These are phyloP conservation scores for Lodderomyces elongisporus DNA, from an alignment of 1,139 yeast genomes.

Conservation along the genomic window DNA sequence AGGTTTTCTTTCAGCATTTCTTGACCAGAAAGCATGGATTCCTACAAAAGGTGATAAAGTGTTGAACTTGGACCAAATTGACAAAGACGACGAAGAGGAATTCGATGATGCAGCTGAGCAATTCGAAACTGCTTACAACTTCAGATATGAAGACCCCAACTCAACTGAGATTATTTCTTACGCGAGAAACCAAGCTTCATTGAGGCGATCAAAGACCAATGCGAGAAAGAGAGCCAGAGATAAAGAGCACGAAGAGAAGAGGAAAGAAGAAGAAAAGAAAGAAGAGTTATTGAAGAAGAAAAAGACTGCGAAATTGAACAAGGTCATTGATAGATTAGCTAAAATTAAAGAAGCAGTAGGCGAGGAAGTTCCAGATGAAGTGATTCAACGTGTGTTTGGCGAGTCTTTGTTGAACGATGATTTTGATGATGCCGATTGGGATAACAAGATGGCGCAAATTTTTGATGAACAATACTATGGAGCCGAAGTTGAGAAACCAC, in stretches of 20 bases:
- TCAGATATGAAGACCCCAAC: conserved; percentile 88
- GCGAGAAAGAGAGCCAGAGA: conserved; percentile 82
- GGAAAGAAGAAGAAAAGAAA: conserved; percentile 48
- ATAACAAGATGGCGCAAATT: conserved; percentile 73
- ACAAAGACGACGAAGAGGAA: conserved; percentile 71
- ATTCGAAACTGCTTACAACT: conserved; percentile 89
- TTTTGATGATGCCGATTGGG: conserved; percentile 92
- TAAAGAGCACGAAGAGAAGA: conserved; percentile 51
- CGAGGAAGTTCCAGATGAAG: conserved; percentile 60
- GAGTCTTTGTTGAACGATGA: conserved; percentile 78
- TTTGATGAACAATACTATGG: conserved; percentile 79
- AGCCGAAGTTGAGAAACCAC: conserved; percentile 44
- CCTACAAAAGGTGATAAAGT: conserved; percentile 57
- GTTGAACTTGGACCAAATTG: conserved; percentile 50
- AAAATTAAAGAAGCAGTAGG: conserved; percentile 83
- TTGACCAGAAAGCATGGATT: conserved; percentile 83
- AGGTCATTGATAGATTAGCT: conserved; percentile 70
- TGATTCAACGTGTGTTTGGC: conserved; percentile 62
- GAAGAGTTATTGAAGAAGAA: conserved; percentile 65
- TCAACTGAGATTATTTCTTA: conserved; percentile 92
- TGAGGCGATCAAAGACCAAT: conserved; percentile 73
- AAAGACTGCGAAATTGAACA: conserved; percentile 70
- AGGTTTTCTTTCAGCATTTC: conserved; percentile 66
- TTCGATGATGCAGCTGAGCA: conserved; percentile 90
- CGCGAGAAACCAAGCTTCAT: conserved; percentile 91